Base-by-base conservation (phyloP, 75 land plant species). In the Sequoia sempervirens region DNA sequence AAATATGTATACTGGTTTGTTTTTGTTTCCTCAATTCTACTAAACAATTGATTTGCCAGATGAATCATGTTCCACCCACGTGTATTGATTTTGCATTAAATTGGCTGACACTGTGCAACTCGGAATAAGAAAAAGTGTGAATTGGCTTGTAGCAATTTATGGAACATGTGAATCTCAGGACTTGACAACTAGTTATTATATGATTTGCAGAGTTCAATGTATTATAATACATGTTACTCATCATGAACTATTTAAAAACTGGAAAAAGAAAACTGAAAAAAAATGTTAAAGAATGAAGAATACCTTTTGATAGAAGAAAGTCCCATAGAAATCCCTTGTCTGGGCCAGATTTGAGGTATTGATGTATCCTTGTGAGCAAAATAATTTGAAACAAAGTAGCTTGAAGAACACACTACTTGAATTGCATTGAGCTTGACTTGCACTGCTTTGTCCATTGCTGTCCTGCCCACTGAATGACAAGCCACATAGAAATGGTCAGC, bases 281-380 rank as follows among this genome's bases (percentile, higher is more conserved):
- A 66, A 2, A 76, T 20, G 17, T 23, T 13, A 18, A n/a, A n/a
- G n/a, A 23, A 80, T 53, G 5, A 58, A 64, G 43, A 17, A 34
- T 75, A 83, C 88, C 89, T 88, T 46, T 84, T 78, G 28, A 81
- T 80, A 14, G 87, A 66, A 87, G 38, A 54, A 74, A 84, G 76
- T 8, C 54, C 79, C 3, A 86, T 66, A 5, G 88, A 87, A 36
- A 83, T 82, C n/a, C 84, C 90, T 82, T 86, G 32, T 68, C 93
- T 86, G 13, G 93, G 93, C 95, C 96, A 94, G 88, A 94, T 90
- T 87, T 94, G 96, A 32, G 95, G 95, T n/a, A 94, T 23, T 20
- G 89, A 82, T 15, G 82, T 90, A 84, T 93, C 95, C 74, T 94
- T 94, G 75, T 94, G 96, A 34, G 96, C 46, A 76, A 94, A 76